phyloP scores from a whole-genome alignment of 345 rosid genomes.

The Excoecaria cochinchinensis region DNA sequence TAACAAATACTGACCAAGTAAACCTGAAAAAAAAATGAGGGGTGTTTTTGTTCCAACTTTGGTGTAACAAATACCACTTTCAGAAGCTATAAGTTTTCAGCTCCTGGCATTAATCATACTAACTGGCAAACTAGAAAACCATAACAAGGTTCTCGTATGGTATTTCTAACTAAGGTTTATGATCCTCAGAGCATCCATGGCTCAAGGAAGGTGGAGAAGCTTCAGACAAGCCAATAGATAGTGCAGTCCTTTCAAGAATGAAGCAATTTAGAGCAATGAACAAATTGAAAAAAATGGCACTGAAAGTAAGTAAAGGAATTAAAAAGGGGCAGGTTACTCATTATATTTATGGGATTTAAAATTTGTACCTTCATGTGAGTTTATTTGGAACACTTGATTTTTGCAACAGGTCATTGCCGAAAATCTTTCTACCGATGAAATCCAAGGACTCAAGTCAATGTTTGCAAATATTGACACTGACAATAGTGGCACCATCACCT shows the following conservation, averaged over 20 bases:
- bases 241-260: conserved; percentile 36
- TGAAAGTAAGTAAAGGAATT: conserved; percentile 19
- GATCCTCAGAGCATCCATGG: conserved; percentile 29
- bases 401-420: conserved; percentile 39
- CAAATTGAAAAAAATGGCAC: conserved; percentile 30
- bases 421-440: conserved; percentile 40
- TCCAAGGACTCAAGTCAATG: conserved; percentile 42
- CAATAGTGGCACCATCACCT: conserved; percentile 46
- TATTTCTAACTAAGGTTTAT: conserved; percentile 2
- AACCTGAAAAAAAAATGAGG: neutral
- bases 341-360: neutral
- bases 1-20: neutral
- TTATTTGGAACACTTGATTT: neutral
- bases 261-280: conserved; percentile 37
- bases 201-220: conserved; percentile 35
- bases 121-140: neutral
- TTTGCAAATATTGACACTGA: conserved; percentile 43
- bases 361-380: neutral
- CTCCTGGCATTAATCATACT: neutral
- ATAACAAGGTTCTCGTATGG: neutral
- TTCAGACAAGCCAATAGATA: conserved; percentile 33
- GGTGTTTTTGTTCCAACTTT: neutral
- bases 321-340: neutral
- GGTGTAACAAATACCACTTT: neutral
- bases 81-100: neutral